Evolutionary conservation across 345 rosid species (phyloP).

Genomic region (Eucalyptus marginata): DNA sequence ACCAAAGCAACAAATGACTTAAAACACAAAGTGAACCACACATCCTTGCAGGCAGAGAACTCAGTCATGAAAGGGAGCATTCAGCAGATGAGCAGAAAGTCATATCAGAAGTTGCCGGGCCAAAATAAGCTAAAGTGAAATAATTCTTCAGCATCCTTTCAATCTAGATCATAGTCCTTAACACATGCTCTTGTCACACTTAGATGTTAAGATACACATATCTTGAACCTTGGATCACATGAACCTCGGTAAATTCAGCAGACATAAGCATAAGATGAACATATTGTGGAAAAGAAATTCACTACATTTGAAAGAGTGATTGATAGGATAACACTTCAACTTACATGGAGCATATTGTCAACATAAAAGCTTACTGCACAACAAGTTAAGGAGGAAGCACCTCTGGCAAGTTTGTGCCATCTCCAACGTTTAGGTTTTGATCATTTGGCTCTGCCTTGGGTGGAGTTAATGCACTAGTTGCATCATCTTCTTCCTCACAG

Average conservation of each 20-base stretch:
- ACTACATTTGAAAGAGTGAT: neutral
- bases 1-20: neutral
- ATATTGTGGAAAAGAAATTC: neutral
- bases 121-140: neutral
- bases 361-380: neutral
- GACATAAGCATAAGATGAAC: neutral
- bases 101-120: neutral
- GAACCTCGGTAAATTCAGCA: neutral
- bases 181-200: neutral
- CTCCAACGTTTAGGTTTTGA: conserved; percentile 43
- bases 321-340: neutral
- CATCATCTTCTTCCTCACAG: conserved; percentile 97
- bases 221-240: neutral
- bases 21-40: neutral
- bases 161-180: neutral
- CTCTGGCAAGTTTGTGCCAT: conserved; percentile 38
- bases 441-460: conserved; percentile 87
- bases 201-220: neutral
- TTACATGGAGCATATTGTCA: neutral
- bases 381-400: conserved; percentile 10
- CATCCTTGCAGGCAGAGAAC: neutral
- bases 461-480: conserved; percentile 69
- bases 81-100: neutral
- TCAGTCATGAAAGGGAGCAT: neutral
- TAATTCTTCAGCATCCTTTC: neutral